Evolutionary conservation across 140 eudicot species (phyloP), one percentile per base, ranked within the genome.

Genomic region (Stevia rebaudiana): DNA sequence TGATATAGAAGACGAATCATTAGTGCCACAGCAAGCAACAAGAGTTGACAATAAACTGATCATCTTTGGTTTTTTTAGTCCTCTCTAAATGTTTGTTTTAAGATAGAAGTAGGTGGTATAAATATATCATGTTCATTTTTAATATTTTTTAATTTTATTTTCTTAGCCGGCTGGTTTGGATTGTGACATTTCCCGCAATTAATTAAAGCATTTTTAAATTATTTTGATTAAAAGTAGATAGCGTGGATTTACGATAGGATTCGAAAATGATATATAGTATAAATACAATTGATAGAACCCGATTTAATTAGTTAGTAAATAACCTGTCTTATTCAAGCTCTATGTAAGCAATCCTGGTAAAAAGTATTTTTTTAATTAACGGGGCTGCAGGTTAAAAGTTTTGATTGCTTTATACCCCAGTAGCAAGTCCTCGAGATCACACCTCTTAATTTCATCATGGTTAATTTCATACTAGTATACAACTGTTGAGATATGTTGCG

Each of bases 21-120:
- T 71, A 68, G 54, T 21, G 25, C 77, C 81, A 61, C 72, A 80
- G 55, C 84, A 75, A 10, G 81, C 58, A 33, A 71, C 75, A 40
- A 67, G 72, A 62, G 62, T 61, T 43, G 47, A 25, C 54, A 67
- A 46, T 17, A 71, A 71, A 56, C 46, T 75, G n/a, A n/a, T n/a
- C 84, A 80, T 80, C 30, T 58, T 54, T 37, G 37, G 46, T 16
- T 41, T 64, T 41, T 19, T 44, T 73, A 3, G 30, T 48, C 10
- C 11, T 35, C 12, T 19, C 44, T 8, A 50, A 19, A 47, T 28
- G 48, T 60, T 74, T 52, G 46, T 49, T 43, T 74, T 59, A 67
- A 59, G 53, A 50, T 52, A 39, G 43, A 50, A 28, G 40, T n/a
- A 41, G 55, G 31, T 36, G 52, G 11, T 75, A 24, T 60, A 68